Base-by-base conservation (phyloP, 2,329 filamentous ascomycete genomes). In the Penicillium vulpinum region DNA sequence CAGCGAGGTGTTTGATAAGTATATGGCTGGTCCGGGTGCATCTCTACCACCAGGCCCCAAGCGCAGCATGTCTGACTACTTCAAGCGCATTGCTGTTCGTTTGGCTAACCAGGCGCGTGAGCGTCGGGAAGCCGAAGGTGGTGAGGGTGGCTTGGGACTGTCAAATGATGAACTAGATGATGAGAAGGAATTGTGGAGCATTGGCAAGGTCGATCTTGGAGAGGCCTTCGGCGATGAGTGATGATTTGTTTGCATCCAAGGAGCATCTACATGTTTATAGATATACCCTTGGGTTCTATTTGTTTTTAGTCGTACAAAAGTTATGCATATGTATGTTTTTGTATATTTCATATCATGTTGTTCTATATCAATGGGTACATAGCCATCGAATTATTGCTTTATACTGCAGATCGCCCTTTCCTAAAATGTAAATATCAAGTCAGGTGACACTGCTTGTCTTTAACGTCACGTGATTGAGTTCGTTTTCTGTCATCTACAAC, bases 11-110 rank as follows among this genome's bases (percentile, higher is more conserved):
- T 97, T 97, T 73, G 92, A 97, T 67, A 92, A 92, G 77, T 97
- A 92, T 76, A 87, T 97, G 79, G 81, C 84, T 10, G 86, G 87
- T 0, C 81, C 87, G 1, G 85, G 84, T 6, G 83, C 84, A 49
- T 84, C 85, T 3, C 75, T 97, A 57, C 81, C 87, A 9, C 77
- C 90, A 0, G 88, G 85, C 39, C 86, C 86, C 18, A 94, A 95
- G 82, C 84, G 93, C 65, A 92, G 88, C 73, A 97, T 99, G 89
- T 84, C 88, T 57, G 94, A 99, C 74, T 99, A 99, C 78, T 97
- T 97, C 79, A 96, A 96, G 82, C 83, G 94, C 40, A 90, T 99
- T 62, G 91, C 91, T 1, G 75, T 93, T 68, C 85, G 92, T 65
- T 78, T 97, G 21, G 93, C 90, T n/a, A 84, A 81, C 18, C 94